phyloP scores from a whole-genome alignment of 371 early-diverging fungal genomes.

The Mucor circinelloides region DNA sequence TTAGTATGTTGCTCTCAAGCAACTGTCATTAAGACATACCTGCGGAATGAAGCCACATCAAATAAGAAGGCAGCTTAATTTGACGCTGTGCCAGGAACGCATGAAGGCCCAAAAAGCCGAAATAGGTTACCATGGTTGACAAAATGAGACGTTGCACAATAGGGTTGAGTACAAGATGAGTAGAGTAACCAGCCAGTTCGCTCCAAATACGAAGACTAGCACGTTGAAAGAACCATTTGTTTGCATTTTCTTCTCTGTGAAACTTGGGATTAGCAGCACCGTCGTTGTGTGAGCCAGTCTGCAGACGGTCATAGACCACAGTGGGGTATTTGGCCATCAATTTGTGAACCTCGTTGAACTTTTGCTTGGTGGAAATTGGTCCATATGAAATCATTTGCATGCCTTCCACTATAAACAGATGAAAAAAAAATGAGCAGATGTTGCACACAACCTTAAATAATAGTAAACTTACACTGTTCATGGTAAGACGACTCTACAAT shows the following conservation, averaged over 20 bases:
- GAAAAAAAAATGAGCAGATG: neutral
- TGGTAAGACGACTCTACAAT: conserved; percentile 50
- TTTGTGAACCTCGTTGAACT: conserved; percentile 31
- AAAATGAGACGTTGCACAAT: conserved; percentile 16
- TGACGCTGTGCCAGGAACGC: conserved; percentile 33
- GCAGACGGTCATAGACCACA: conserved; percentile 26
- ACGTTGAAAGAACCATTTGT: conserved; percentile 25
- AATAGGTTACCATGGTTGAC: conserved; percentile 1
- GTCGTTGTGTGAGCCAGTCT: neutral
- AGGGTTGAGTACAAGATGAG: conserved; percentile 33
- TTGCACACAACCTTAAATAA: neutral
- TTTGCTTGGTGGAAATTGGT: conserved; percentile 18
- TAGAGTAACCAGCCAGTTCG: conserved; percentile 24
- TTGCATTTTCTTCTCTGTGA: conserved; percentile 9
- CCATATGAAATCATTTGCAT: conserved; percentile 9
- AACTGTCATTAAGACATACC: neutral
- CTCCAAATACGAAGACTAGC: conserved; percentile 26
- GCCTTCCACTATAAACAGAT: conserved; percentile 19
- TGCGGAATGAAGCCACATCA: conserved; percentile 14
- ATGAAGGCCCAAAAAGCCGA: conserved; percentile 12
- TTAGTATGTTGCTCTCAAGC: neutral
- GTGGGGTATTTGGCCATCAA: conserved; percentile 30
- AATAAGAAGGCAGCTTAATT: conserved; percentile 14
- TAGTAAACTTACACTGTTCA: conserved; percentile 22
- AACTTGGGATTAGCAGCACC: neutral